Evolutionary conservation across 768 basidiomycete genomes (phyloP).

Genomic region (Pulveroboletus sp.): DNA sequence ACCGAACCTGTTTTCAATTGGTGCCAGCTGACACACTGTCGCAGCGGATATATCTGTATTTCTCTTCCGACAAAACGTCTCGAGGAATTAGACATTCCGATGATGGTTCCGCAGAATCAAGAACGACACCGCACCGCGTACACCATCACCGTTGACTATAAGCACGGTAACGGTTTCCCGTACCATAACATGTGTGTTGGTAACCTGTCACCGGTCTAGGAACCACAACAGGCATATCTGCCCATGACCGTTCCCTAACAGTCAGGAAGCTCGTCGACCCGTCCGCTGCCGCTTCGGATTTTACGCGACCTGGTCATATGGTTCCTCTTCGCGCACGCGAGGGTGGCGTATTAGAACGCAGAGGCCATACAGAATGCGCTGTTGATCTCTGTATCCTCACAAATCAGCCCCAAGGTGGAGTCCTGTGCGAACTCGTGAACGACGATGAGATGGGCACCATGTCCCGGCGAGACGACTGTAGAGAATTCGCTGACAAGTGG

Average conservation of each 20-base stretch:
- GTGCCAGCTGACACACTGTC: constrained; percentile 10
- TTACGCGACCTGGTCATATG: constrained; percentile 92
- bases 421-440: constrained; percentile 94
- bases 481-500: constrained; percentile 86
- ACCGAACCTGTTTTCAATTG: background rate
- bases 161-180: constrained; percentile 52
- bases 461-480: constrained; percentile 93
- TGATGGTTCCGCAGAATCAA: constrained; percentile 92
- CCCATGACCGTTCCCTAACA: constrained; percentile 89
- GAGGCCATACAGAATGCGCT: constrained; percentile 91
- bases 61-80: constrained; percentile 77
- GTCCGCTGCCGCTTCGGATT: constrained; percentile 56
- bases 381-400: constrained; percentile 86
- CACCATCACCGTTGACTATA: constrained; percentile 93
- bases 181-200: background rate
- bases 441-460: constrained; percentile 86
- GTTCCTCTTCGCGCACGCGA: constrained; percentile 86
- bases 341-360: constrained; percentile 83
- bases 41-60: constrained; percentile 92
- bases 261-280: constrained; percentile 77
- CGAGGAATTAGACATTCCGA: constrained; percentile 75
- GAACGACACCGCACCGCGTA: constrained; percentile 94
- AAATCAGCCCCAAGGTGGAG: constrained; percentile 56
- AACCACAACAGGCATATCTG: constrained; percentile 95
- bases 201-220: constrained; percentile 39